Evolutionary conservation across 768 basidiomycete genomes (phyloP), one percentile per base, ranked within the genome.

Genomic region (Boletus sensibilis): DNA sequence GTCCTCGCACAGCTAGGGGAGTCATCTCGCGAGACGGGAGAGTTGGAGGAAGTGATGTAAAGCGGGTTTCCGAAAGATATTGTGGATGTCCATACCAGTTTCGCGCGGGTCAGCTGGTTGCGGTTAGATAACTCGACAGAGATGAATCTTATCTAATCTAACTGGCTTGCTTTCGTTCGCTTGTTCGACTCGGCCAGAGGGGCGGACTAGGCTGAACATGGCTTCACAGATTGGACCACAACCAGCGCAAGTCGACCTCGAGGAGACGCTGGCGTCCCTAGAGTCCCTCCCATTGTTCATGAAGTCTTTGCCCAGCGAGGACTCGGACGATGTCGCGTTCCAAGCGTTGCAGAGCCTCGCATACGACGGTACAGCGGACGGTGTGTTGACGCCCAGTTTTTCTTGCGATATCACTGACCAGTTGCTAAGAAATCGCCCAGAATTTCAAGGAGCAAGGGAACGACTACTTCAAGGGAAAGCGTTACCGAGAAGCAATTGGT

Each of bases 391-490:
- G 11, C 31, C 40, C 23, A 20, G 9, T 29, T 39, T 35, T 29
- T 21, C 48, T 45, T 31, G 20, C 12, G 31, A 38, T 20, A 3
- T 48, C 46, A 4, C 33, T 61, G 41, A 64, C 9, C 1, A 23
- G 37, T 56, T 25, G 0, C 40, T 27, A 60, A 96, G 97, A 98
- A 71, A 78, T 93, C 60, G 93, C 96, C 1, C 80, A 84, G 58
- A 94, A 90, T 67, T 97, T 98, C 74, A 98, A 97, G 71, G 86
- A 92, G 51, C 92, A 96, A 68, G 97, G 94, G 5, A 98, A 98
- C 68, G 94, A 95, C 53, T 92, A 96, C 65, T 96, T 90, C 75
- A 87, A 85, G 61, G 88, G 87, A 29, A 92, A 91, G 67, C 83
- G 91, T 41, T 90, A 83, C 71, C 82, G 91, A 37, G 94, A 98